Conservation (phyloP, 345 rosid species). For the Excoecaria agallocha region DNA sequence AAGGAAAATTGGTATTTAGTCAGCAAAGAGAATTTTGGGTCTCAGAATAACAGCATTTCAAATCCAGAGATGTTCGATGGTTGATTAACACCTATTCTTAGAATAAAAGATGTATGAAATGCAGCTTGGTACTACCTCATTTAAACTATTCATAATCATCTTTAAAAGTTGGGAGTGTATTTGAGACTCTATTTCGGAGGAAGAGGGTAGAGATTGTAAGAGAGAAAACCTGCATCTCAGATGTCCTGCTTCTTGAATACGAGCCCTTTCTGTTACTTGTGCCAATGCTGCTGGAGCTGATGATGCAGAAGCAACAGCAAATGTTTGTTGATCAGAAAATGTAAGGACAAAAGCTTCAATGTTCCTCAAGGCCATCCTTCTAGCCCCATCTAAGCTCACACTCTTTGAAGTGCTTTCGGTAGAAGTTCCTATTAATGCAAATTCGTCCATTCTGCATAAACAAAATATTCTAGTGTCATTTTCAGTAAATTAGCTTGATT, state of each 20-base stretch:
- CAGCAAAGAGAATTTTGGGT: neutral
- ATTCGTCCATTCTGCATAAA: constrained; percentile 70
- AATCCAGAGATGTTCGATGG: neutral
- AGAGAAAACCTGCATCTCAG: constrained; percentile 83
- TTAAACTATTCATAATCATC: too few species aligned
- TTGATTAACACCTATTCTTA: neutral
- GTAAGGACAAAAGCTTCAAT: constrained; percentile 61
- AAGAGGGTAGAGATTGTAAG: neutral
- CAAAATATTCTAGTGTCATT: neutral
- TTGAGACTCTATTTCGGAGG: neutral
- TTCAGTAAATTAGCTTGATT: neutral
- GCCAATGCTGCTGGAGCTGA: constrained; percentile 73
- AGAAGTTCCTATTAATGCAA: constrained; percentile 56
- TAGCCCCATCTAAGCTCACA: constrained; percentile 73
- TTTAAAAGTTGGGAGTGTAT: neutral
- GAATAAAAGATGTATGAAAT: neutral
- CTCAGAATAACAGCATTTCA: constrained; percentile 1
- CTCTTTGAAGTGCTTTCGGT: constrained; percentile 66
- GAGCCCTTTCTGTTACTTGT: constrained; percentile 87
- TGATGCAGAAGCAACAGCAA: constrained; percentile 64
- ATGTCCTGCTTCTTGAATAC: constrained; percentile 91
- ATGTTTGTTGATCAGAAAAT: constrained; percentile 68
- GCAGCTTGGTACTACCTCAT: neutral
- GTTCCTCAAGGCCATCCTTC: constrained; percentile 71
- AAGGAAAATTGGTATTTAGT: neutral